Base-by-base conservation (phyloP, 2,329 filamentous ascomycete species). In the Penicillium sp. region DNA sequence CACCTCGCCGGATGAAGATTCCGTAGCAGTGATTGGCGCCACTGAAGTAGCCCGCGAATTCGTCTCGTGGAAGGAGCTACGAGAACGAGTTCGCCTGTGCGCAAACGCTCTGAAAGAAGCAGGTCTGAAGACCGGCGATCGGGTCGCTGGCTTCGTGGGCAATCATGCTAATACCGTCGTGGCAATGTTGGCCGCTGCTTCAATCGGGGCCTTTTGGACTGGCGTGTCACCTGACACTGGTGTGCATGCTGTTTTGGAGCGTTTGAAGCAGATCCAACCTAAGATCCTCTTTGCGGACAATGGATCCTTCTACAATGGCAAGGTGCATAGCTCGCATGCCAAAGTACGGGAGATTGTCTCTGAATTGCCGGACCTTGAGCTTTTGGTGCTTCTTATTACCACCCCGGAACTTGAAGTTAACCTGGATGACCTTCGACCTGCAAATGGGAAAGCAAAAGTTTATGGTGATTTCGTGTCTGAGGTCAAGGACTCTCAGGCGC, bases 181-280 rank as follows among this genome's bases (percentile, higher is more conserved):
- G 10, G 88, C 88, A 19, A 93, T 95, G 83, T 77, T 98, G 29
- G 87, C 87, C 1, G 80, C 88, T 0, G 83, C 88, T 0, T 82
- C 87, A 1, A 69, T 96, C 2, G 93, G 93, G 28, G 90, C 87
- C 15, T 80, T 95, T 33, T 97, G 91, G 91, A 95, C 90, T 0
- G 87, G 87, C 6, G 88, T 96, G 43, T 94, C 87, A 61, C 89
- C 91, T 3, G 91, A 97, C 67, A 95, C 85, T 15, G 91, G 91
- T 10, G 87, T 95, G 2, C 88, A 87, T 60, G 91, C 90, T 15
- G 90, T 97, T 1, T 73, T 97, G 24, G 93, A 97, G 65, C 80
- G 93, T 7, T 72, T 97, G 53, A 78, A 79, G 40, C 93, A 97
- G 72, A 93, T 97, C 57, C 80, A 84, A 53, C 91, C 93, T 4